phyloP scores from a whole-genome alignment of 2,329 filamentous ascomycete genomes.

The Cryphonectria parasitica region DNA sequence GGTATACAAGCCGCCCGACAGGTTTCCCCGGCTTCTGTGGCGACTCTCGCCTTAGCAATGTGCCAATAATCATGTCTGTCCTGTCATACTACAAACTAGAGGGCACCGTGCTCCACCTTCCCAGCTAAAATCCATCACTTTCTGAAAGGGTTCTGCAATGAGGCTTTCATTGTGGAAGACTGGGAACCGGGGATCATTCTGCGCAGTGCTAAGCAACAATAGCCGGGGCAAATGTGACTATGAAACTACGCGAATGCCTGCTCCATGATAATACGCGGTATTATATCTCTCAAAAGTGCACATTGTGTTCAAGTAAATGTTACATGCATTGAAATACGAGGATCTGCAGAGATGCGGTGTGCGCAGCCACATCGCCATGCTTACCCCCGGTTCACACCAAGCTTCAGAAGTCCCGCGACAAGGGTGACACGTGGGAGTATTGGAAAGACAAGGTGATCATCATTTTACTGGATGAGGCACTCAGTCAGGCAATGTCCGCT shows the following conservation, averaged over 20 bases:
- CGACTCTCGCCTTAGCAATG: background rate
- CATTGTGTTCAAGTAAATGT: background rate
- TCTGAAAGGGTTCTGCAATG: background rate
- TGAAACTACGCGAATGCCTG: background rate
- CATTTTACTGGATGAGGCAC: background rate
- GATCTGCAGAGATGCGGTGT: background rate
- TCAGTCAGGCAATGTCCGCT: background rate
- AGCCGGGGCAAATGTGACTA: background rate
- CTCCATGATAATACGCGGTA: background rate
- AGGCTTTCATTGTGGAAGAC: background rate
- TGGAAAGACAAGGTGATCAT: background rate
- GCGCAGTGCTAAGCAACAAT: background rate
- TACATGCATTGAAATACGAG: background rate
- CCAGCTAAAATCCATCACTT: background rate
- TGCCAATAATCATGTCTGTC: background rate
- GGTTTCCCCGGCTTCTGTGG: too few relatives aligned
- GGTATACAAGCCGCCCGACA: background rate
- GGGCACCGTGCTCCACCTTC: background rate
- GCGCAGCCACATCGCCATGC: background rate
- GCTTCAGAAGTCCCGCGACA: background rate
- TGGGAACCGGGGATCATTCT: background rate
- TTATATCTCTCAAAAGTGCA: background rate
- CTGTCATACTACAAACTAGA: background rate
- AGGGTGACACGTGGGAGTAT: background rate
- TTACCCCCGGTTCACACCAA: background rate